Base-by-base conservation (phyloP, 805 yeast genomes). In the Teunomyces gatunensis region DNA sequence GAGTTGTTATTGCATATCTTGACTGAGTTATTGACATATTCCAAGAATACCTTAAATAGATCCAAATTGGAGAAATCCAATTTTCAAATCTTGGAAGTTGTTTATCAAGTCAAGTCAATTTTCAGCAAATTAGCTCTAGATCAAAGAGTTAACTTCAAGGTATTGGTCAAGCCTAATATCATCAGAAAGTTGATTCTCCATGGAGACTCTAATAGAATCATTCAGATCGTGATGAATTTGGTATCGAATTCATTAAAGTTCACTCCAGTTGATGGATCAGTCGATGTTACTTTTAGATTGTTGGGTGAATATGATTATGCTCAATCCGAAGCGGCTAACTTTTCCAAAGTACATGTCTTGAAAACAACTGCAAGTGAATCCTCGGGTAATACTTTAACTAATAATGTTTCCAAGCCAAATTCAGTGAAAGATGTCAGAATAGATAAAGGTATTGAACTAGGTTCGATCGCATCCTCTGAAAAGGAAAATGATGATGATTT, bases 171-270 rank as follows among this genome's bases (percentile, higher is more conserved):
- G 32, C 96, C 96, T 5, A 79, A 79, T 53, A 65, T 69, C 11
- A 67, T 80, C 44, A 73, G 86, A 49, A 79, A 79, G 52, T 78
- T 87, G 74, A 78, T 89, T 2, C 68, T 92, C 6, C 81, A 75
- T 66, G 98, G 97, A 2, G 99, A 92, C 65, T 82, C 94, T 6
- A 90, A 89, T 64, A 75, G 98, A 61, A 87, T 94, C 36, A 81
- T 89, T 47, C 99, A 92, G 64, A 85, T 94, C 43, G 84, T 92
- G 5, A 90, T 92, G 91, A 94, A 94, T 59, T 72, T 94, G 47
- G 94, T 92, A 7, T 85, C 95, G 13, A 92, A 94, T 66, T 84
- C 96, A 0, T 72, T 94, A 57, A 94, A 94, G 63, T 94, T 94
- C 58, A 91, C 98, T 0, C 96, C 96, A 0, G 86, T 83, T 13